Percentiles rank a stretch among this genome's conserved stretches.
phyloP scores from a whole-genome alignment of 2,329 filamentous ascomycete genomes.

The Pseudogymnoascus sp. region DNA sequence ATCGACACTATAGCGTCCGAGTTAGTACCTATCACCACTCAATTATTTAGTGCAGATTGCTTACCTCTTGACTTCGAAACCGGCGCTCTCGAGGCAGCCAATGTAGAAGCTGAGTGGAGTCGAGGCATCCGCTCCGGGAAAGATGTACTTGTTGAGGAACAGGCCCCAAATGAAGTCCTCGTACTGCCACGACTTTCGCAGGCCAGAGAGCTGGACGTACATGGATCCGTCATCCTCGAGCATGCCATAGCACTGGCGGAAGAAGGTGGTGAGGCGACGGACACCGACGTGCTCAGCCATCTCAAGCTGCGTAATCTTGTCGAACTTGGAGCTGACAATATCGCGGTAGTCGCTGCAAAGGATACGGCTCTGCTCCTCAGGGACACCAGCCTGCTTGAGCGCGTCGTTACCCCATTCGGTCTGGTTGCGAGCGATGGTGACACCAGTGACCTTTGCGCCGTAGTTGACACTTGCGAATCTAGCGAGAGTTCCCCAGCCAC shows the following conservation, averaged over 20 bases:
- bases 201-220: constrained; percentile 64
- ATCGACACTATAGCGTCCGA: constrained; percentile 11
- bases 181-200: constrained; percentile 65
- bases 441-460: constrained; percentile 66
- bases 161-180: constrained; percentile 67
- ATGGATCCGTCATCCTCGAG: constrained; percentile 65
- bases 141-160: constrained; percentile 73
- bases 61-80: constrained; percentile 57
- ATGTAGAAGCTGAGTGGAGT: constrained; percentile 62
- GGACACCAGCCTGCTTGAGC: constrained; percentile 52
- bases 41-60: constrained; percentile 18
- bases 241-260: constrained; percentile 61
- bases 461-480: constrained; percentile 68
- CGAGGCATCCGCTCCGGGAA: constrained; percentile 64
- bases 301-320: constrained; percentile 66
- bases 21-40: background rate
- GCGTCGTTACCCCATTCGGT: constrained; percentile 65
- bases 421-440: constrained; percentile 65
- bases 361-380: constrained; percentile 57
- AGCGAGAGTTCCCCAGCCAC: constrained; percentile 62
- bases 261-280: constrained; percentile 55
- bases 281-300: constrained; percentile 71
- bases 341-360: constrained; percentile 67
- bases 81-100: constrained; percentile 57
- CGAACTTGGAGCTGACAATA: constrained; percentile 52